A percentile compares a stretch with the other conserved stretches of the same genome.
Conservation (phyloP, 306 rosid genomes). For the Abrus pulchellus region DNA sequence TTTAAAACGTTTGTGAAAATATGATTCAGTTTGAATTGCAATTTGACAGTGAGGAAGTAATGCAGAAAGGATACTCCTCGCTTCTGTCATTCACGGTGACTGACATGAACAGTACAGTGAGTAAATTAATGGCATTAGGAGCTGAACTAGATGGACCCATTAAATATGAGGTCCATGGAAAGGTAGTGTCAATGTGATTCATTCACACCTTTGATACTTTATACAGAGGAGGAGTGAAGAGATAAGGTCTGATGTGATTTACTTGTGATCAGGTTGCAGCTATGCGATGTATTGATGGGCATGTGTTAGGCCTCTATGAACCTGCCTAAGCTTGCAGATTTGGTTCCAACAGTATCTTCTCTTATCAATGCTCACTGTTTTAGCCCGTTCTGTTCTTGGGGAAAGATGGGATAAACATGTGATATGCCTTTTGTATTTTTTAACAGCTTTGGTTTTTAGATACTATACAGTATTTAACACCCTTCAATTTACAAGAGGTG, state of each 20-base stretch:
- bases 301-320: slow-evolving; percentile 81
- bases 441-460: slow-evolving; percentile 44
- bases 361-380: slow-evolving; percentile 41
- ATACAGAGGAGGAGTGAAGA: neutral
- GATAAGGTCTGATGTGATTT: slow-evolving; percentile 37
- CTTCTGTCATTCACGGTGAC: slow-evolving; percentile 80
- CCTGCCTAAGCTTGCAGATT: slow-evolving; percentile 58
- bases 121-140: slow-evolving; percentile 74
- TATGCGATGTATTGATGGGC: slow-evolving; percentile 78
- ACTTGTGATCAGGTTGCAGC: slow-evolving; percentile 75
- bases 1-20: neutral
- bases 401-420: slow-evolving; percentile 54
- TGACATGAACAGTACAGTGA: slow-evolving; percentile 68
- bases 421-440: slow-evolving; percentile 47
- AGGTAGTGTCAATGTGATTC: slow-evolving; percentile 53
- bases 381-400: slow-evolving; percentile 38
- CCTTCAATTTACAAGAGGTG: slow-evolving; percentile 39
- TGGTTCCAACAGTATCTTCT: slow-evolving; percentile 33
- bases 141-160: slow-evolving; percentile 89
- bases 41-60: slow-evolving; percentile 60
- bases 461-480: neutral
- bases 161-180: slow-evolving; percentile 78
- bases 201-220: neutral
- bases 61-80: slow-evolving; percentile 73
- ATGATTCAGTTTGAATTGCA: slow-evolving; percentile 28